Evolutionary conservation across 192 early-diverging fungal species (phyloP).

Genomic region (Gaertneriomyces semiglobifer): DNA sequence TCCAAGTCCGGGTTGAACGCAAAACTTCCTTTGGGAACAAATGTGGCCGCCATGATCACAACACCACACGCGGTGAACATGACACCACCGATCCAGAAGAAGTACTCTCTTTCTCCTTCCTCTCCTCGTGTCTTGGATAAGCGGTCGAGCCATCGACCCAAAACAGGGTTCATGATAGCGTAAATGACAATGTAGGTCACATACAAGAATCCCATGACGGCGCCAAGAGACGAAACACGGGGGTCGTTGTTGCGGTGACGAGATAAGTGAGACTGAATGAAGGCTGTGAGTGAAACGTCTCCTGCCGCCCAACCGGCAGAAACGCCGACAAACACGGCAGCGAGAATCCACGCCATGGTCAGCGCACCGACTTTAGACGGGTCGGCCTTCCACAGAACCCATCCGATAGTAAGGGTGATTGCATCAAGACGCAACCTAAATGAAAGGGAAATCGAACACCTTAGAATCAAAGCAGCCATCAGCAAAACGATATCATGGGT

Average conservation of each 20-base stretch:
- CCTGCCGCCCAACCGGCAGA: conserved; percentile 62
- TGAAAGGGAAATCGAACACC: conserved; percentile 11
- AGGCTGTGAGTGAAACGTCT: conserved; percentile 52
- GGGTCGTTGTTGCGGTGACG: conserved; percentile 31
- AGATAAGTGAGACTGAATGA: conserved; percentile 32
- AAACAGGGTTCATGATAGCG: conserved; percentile 36
- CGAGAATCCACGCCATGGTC: conserved; percentile 44
- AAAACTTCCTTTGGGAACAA: conserved; percentile 52
- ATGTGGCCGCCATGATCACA: conserved; percentile 48
- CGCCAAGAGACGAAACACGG: conserved; percentile 43
- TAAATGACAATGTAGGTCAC: conserved; percentile 48
- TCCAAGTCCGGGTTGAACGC: conserved; percentile 24
- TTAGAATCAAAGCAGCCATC: not conserved
- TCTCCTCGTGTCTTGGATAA: conserved; percentile 14
- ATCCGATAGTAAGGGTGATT: conserved; percentile 22
- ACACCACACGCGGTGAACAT: conserved; percentile 43
- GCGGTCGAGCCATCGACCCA: conserved; percentile 44
- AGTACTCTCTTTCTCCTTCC: conserved; percentile 23
- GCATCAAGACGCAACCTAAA: conserved; percentile 50
- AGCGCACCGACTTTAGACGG: conserved; percentile 33
- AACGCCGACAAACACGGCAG: conserved; percentile 44
- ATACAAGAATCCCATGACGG: conserved; percentile 61
- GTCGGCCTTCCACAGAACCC: conserved; percentile 22
- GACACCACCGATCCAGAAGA: conserved; percentile 44
- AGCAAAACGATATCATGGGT: not conserved